Base-by-base conservation (phyloP, 768 basidiomycete species). In the Tremella fuciformis region DNA sequence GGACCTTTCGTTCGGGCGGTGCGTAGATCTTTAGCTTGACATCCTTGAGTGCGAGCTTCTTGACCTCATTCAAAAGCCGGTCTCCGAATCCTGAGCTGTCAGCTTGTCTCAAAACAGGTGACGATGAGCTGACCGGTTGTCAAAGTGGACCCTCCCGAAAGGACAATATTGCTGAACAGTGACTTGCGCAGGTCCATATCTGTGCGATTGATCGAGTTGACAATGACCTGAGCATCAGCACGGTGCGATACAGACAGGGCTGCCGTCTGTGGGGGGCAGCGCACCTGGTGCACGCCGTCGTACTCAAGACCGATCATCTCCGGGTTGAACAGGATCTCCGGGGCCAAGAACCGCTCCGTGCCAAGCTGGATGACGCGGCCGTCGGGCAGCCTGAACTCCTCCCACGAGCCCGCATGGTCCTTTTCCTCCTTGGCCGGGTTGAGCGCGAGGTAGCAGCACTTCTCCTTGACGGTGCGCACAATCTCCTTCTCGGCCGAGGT, bases 21-120 rank as follows among this genome's bases (percentile, higher is more conserved):
- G 96, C 96, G 68, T 90, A 94, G 69, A 99, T 99, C 81, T 94
- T 96, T 78, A 99, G 91, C 81, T 98, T 99, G 71, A 94, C 84
- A 67, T 98, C 94, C 57, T 76, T 75, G 64, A 97, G 77, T 24
- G 93, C 91, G 48, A 96, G 80, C 80, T 90, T 93, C 82, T 97
- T 97, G 52, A 96, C 89, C 78, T 99, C 96, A 70, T 93, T 91
- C 58, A 98, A 81, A 51, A 99, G 81, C 53, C 96, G 87, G 79
- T 98, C 96, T 50, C 93, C 96, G 76, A 96, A 98, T 2, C 94
- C 94, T 87, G 21, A 15, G 19, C 37, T 9, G 26, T 58, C 41
- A 58, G 42, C 42, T 46, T 15, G 42, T 6, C 7, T n/a, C 4
- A 8, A 4, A 8, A 15, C 4, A 46, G 6, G 42, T 6, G 42